Base-by-base conservation (phyloP, 192 early-diverging fungal genomes). In the Umbelopsis sp. region DNA sequence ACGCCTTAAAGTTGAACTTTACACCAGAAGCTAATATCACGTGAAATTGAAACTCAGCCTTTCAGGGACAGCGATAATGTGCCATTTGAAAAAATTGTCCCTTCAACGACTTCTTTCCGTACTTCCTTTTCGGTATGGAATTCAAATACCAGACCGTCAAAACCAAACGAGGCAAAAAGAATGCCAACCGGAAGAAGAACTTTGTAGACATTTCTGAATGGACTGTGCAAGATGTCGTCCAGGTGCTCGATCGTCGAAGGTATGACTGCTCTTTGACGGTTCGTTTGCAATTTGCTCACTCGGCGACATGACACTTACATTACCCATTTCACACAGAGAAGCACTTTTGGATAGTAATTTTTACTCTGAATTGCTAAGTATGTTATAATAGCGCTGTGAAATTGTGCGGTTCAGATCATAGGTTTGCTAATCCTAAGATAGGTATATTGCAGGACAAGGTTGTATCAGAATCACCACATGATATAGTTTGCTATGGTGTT, bases 401-500 rank as follows among this genome's bases (percentile, higher is more conserved):
- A 41, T 16, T 44, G n/a, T 50, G 0, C 12, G 1, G 1, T 41
- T 1, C 12, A 3, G 38, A 11, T 41, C 4, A n/a, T n/a, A 38
- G 12, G 8, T 41, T 44, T 26, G 16, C 22, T 47, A 24, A 17
- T 50, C 20, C 0, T 34, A 29, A 45, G 0, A 16, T 67, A 73
- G 71, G 21, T 2, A 4, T 69, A 14, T 74, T 74, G 31, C 32
- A 74, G 6, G 54, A 74, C 32, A 53, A 74, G 26, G 29, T 74
- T 36, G 24, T 70, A 4, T 6, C 54, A 43, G 62, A 24, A 21
- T 32, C 26, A 26, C 54, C 67, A 29, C 34, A 68, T 25, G 73
- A 80, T 54, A 76, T 80, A 59, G 67, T 80, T 16, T 80, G 79
- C 12, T 80, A 80, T 56, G 79, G 79, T 3, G 67, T 80, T 41